Conservation (phyloP, 495 filamentous ascomycete genomes). For the Sphaerosporella brunnea region DNA sequence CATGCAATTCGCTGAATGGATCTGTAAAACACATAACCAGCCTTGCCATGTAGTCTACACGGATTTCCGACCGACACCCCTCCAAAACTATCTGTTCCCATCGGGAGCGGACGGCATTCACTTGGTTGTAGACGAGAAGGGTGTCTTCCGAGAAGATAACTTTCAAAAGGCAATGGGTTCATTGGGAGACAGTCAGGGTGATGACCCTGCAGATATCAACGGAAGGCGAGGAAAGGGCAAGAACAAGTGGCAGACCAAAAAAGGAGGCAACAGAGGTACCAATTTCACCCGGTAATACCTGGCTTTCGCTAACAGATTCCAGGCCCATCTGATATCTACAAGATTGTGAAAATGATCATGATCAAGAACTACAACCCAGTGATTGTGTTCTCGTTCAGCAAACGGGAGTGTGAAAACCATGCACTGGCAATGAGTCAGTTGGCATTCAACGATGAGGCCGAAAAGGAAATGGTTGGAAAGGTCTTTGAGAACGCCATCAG, state of each 20-base stretch:
- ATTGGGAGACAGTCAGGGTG: slow-evolving; percentile 74
- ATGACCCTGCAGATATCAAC: slow-evolving; percentile 58
- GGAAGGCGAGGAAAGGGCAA: slow-evolving; percentile 69
- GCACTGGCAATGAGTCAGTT: slow-evolving; percentile 68
- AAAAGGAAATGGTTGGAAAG: slow-evolving; percentile 84
- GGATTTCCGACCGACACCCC: slow-evolving; percentile 85
- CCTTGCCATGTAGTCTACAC: slow-evolving; percentile 98
- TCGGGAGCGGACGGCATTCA: slow-evolving; percentile 86
- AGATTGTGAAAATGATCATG: slow-evolving; percentile 98
- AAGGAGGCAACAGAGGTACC: slow-evolving; percentile 49
- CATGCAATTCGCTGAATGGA: slow-evolving; percentile 99
- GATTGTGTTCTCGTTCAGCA: slow-evolving; percentile 98
- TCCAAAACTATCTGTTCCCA: slow-evolving; percentile 96
- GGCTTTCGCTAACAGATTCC: slow-evolving; percentile 5
- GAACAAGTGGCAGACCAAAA: slow-evolving; percentile 79
- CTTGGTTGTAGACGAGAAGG: slow-evolving; percentile 89
- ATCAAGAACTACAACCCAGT: slow-evolving; percentile 87
- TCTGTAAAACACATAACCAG: slow-evolving; percentile 87
- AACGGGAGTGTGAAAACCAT: slow-evolving; percentile 77
- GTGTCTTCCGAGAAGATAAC: slow-evolving; percentile 84
- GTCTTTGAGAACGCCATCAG: slow-evolving; percentile 85
- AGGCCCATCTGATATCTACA: slow-evolving; percentile 68
- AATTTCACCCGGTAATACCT: slow-evolving; percentile 1
- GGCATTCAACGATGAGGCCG: slow-evolving; percentile 93
- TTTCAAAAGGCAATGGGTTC: slow-evolving; percentile 86